phyloP scores from a whole-genome alignment of 306 rosid species.

The Lathyrus tuberosus region DNA sequence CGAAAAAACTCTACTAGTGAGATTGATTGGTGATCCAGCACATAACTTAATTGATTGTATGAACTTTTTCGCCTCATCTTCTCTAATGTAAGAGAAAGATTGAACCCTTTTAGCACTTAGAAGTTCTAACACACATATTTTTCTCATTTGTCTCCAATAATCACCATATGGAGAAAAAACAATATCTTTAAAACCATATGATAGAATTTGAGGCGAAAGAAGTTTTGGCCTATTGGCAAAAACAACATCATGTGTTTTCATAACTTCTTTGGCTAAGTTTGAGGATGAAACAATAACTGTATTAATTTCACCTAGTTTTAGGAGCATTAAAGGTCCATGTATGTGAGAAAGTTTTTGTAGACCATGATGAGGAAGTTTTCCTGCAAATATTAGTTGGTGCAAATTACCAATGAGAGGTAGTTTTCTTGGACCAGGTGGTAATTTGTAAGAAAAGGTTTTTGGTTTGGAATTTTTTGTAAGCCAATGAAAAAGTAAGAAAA shows the following conservation, averaged over 20 bases:
- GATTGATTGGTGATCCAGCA: background rate
- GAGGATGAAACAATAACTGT: slow-evolving; percentile 14
- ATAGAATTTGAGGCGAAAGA: background rate
- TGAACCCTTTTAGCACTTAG: slow-evolving; percentile 13
- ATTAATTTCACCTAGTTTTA: slow-evolving; percentile 35
- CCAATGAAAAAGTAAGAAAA: slow-evolving; percentile 6
- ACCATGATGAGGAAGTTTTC: slow-evolving; percentile 30
- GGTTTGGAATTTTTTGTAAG: slow-evolving; percentile 21
- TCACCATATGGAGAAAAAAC: slow-evolving; percentile 12
- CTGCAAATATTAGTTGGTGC: slow-evolving; percentile 23
- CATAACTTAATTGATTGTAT: background rate
- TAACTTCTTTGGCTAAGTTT: slow-evolving; percentile 26
- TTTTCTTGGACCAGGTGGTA: slow-evolving; percentile 32
- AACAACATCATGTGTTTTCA: slow-evolving; percentile 27
- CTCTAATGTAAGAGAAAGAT: slow-evolving; percentile 8
- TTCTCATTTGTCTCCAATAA: slow-evolving; percentile 15
- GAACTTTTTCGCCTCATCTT: background rate
- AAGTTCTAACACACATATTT: slow-evolving; percentile 3
- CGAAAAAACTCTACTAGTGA: background rate
- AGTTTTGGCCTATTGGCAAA: slow-evolving; percentile 24
- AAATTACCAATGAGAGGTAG: slow-evolving; percentile 37
- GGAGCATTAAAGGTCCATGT: background rate
- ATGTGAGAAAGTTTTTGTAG: background rate
- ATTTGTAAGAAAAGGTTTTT: background rate
- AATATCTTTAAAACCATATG: background rate